Conservation (phyloP, 176 grass and related monocot species). For the Triticum monococcum region DNA sequence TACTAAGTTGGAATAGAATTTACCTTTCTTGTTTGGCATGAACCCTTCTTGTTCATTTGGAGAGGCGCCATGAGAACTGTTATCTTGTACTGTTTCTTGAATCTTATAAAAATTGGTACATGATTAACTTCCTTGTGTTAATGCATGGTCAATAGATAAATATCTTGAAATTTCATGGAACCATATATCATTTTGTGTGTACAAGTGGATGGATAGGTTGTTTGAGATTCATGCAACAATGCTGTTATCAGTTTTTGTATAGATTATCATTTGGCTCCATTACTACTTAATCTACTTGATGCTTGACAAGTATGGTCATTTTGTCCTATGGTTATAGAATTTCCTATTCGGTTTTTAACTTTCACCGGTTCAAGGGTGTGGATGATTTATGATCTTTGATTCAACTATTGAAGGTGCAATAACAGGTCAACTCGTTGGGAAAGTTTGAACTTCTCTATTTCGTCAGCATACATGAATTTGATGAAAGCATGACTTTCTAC, state of each 20-base stretch:
- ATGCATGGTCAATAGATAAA: neutral
- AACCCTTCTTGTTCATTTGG: constrained; percentile 7
- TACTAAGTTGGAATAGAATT: neutral
- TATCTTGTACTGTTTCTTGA: neutral
- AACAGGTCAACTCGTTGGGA: neutral
- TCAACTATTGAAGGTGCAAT: neutral
- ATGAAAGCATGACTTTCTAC: neutral
- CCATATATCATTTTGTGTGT: neutral
- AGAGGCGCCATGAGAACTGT: neutral
- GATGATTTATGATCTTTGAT: neutral
- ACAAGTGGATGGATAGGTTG: neutral
- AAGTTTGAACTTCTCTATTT: neutral
- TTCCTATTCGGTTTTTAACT: neutral
- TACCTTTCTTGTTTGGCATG: constrained; percentile 16
- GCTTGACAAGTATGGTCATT: neutral
- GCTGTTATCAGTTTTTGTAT: neutral
- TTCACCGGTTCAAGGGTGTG: neutral
- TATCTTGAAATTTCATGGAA: neutral
- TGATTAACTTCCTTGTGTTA: neutral
- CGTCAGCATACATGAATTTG: neutral
- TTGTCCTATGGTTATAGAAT: neutral
- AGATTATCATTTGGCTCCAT: neutral
- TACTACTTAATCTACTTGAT: constrained; percentile 11
- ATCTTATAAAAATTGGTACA: neutral
- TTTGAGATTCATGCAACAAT: neutral